Evolutionary conservation across 2,329 filamentous ascomycete species (phyloP).

Genomic region (Incumbomyces lentus): DNA sequence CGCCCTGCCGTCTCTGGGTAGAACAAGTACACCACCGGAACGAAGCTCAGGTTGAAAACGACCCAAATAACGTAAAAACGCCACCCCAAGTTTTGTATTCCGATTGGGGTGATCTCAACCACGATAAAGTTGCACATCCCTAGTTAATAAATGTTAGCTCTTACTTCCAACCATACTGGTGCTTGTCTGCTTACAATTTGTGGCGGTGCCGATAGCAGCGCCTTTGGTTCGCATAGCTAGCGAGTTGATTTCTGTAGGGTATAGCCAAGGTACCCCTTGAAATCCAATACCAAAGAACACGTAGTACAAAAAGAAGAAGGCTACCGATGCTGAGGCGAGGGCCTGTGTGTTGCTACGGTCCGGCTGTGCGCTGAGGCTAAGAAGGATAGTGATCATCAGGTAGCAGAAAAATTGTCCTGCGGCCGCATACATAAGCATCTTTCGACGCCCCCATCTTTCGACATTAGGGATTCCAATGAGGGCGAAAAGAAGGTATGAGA

Average conservation of each 20-base stretch:
- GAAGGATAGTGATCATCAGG: slow-evolving; percentile 41
- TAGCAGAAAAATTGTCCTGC: slow-evolving; percentile 44
- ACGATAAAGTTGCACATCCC: slow-evolving; percentile 19
- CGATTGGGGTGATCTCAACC: slow-evolving; percentile 37
- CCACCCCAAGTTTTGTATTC: slow-evolving; percentile 32
- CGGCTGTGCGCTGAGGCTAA: slow-evolving; percentile 33
- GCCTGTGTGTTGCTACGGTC: slow-evolving; percentile 20
- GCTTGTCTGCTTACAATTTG: slow-evolving; percentile 35
- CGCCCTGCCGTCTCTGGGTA: slow-evolving; percentile 29
- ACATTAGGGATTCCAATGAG: slow-evolving; percentile 38
- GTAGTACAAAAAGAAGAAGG: slow-evolving; percentile 46
- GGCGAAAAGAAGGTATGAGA: slow-evolving; percentile 41
- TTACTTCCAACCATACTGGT: too few species aligned
- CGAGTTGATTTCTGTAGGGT: slow-evolving; percentile 41
- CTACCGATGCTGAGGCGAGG: slow-evolving; percentile 30
- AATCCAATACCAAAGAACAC: slow-evolving; percentile 43
- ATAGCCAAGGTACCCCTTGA: slow-evolving; percentile 39
- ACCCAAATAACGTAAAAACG: slow-evolving; percentile 37
- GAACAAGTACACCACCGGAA: slow-evolving; percentile 37
- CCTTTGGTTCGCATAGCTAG: slow-evolving; percentile 41
- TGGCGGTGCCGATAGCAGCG: slow-evolving; percentile 40
- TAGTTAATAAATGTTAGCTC: too few species aligned
- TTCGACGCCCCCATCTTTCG: slow-evolving; percentile 45
- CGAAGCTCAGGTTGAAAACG: slow-evolving; percentile 36
- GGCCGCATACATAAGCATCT: slow-evolving; percentile 49